phyloP scores from a whole-genome alignment of 2,329 filamentous ascomycete genomes.

The Aspergillus alliaceus region DNA sequence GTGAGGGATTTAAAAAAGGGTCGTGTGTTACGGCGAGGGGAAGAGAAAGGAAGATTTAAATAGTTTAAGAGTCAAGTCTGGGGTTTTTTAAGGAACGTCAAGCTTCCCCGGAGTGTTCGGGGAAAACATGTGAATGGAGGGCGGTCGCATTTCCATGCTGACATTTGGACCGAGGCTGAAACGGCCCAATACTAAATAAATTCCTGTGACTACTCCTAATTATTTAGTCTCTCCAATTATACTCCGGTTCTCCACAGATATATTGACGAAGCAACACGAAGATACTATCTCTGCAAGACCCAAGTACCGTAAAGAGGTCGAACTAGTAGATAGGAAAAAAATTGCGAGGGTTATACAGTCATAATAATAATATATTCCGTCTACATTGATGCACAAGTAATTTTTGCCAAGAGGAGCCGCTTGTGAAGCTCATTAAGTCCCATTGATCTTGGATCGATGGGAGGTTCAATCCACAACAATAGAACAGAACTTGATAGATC shows the following conservation, averaged over 20 bases:
- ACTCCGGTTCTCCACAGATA: no score
- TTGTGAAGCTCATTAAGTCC: no score
- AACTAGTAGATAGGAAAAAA: no score
- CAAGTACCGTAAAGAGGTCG: no score
- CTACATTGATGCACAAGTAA: neutral
- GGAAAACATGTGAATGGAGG: slow-evolving; percentile 21
- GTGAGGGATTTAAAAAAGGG: neutral
- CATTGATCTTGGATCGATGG: no score
- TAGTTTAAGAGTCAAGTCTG: slow-evolving; percentile 2
- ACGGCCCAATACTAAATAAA: no score
- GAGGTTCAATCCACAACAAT: neutral
- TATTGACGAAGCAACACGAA: no score
- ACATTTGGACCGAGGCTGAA: slow-evolving; percentile 18
- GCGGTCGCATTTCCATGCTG: slow-evolving; percentile 7
- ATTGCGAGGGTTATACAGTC: no score
- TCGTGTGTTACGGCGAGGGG: neutral
- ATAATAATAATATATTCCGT: neutral
- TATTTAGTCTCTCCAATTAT: no score
- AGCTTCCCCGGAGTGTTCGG: slow-evolving; percentile 24
- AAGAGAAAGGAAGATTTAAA: slow-evolving; percentile 9
- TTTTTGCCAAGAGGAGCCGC: no score
- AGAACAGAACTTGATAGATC: neutral
- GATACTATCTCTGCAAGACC: no score
- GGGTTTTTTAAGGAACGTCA: slow-evolving; percentile 18
- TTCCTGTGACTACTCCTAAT: no score